Percentiles rank a stretch among this genome's conserved stretches.
Conservation (phyloP, 352 stramenopile species). For the Phytophthora chlamydospora region DNA sequence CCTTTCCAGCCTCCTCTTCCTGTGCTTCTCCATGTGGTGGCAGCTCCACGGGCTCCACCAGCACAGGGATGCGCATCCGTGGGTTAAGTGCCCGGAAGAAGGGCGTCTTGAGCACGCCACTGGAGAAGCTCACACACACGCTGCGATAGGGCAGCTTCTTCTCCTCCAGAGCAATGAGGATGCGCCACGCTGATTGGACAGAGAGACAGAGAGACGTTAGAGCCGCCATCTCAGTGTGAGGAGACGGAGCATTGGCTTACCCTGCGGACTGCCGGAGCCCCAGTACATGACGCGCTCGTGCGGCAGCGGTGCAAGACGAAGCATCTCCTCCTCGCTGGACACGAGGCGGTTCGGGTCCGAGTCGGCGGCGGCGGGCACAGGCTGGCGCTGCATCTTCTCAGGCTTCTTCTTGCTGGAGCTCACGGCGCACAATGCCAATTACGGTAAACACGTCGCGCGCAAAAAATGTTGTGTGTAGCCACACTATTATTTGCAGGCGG, state of each 20-base stretch:
- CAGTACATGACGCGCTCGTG: constrained; percentile 85
- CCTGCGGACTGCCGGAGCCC: constrained; percentile 84
- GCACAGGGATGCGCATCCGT: constrained; percentile 82
- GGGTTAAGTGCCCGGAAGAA: constrained; percentile 83
- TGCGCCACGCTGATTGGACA: constrained; percentile 65
- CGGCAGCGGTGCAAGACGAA: constrained; percentile 55
- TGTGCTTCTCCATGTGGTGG: neutral
- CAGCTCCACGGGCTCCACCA: constrained; percentile 66
- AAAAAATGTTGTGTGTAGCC: constrained; percentile 5
- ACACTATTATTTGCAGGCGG: constrained; percentile 12
- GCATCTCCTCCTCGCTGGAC: constrained; percentile 61
- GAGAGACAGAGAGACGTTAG: neutral
- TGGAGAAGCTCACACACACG: constrained; percentile 85
- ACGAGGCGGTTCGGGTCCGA: constrained; percentile 36
- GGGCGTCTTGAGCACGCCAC: constrained; percentile 79
- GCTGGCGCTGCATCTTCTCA: constrained; percentile 12
- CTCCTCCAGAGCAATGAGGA: constrained; percentile 82
- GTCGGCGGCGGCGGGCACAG: neutral
- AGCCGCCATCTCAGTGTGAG: neutral
- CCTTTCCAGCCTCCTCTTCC: neutral
- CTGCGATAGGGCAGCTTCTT: constrained; percentile 80
- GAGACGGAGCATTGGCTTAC: constrained; percentile 28
- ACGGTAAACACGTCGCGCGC: constrained; percentile 10
- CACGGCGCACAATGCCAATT: constrained; percentile 21
- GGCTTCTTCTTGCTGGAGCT: neutral